Conservation (phyloP, 1,284 basidiomycete genomes). For the Rhodofomes roseus region DNA sequence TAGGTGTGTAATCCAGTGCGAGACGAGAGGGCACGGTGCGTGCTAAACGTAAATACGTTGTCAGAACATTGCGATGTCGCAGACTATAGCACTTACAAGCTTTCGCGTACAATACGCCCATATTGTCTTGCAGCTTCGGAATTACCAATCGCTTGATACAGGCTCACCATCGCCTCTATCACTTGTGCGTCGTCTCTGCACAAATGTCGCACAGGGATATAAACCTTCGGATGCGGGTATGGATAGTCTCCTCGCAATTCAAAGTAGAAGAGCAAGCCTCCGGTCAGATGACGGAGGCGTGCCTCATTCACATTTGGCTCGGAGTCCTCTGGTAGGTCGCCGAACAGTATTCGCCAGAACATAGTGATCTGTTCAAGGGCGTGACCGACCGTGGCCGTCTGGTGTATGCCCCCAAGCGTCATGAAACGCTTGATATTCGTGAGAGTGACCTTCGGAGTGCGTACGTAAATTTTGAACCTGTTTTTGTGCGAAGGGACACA, state of each 20-base stretch:
- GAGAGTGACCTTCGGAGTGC: not conserved
- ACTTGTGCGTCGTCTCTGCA: conserved; percentile 2
- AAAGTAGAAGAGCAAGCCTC: conserved; percentile 4
- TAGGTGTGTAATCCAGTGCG: conserved; percentile 3
- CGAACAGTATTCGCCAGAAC: conserved; percentile 1
- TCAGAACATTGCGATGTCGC: not conserved
- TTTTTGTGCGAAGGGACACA: conserved; percentile 1
- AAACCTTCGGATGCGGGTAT: not conserved
- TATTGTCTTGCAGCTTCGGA: not conserved
- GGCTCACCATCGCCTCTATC: not conserved
- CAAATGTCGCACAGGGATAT: conserved; percentile 3
- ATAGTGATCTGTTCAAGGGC: not conserved
- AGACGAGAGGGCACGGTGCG: not conserved
- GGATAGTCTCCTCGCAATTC: not conserved
- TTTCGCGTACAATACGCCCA: not conserved
- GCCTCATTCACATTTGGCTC: not conserved
- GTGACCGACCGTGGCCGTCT: not conserved
- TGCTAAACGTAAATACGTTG: not conserved
- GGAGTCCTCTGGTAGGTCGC: not conserved
- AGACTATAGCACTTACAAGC: not conserved
- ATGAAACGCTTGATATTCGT: not conserved
- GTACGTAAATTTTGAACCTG: conserved; percentile 1
- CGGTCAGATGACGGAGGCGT: not conserved
- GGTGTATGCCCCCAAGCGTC: not conserved
- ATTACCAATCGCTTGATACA: too few species aligned